Evolutionary conservation across 441 rosid genomes (phyloP), one percentile per base, ranked within the genome.

Genomic region (Geranium incanum): DNA sequence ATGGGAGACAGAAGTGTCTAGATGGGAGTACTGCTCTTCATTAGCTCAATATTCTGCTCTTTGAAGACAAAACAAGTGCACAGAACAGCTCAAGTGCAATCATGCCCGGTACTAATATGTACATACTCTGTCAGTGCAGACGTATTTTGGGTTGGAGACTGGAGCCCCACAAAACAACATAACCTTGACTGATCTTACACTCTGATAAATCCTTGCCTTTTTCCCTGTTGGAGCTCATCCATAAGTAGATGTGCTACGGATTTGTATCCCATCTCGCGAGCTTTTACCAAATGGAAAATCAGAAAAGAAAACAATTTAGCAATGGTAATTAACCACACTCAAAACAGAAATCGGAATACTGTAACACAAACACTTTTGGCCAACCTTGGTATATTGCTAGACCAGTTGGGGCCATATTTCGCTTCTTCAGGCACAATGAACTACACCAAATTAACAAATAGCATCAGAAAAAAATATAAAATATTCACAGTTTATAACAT

Each of bases 241-340:
- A 77, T 79, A 48, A 83, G 68, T 21, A 79, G 80, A 79, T 81
- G 84, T 7, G 86, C 86, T 45, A 83, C 83, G 21, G 86, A 83
- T 70, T 83, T 67, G 76, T 77, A 79, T 60, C 86, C 86, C 81
- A 75, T 63, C 68, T 75, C 81, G 72, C 77, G 72, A 60, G 86
- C 86, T 81, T 73, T 16, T 11, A 55, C 7, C 15, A 3, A 55
- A 12, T 4, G 60, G 60, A 55, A 55, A 55, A 55, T n/a, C 5
- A 55, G 21, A n/a, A 55, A 50, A 12, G 16, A 50, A n/a, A 13
- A 50, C 15, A n/a, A n/a, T 18, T 55, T 55, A 55, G 19, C 16
- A 55, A n/a, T 55, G 60, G 6, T 55, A 55, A 16, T 55, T 45
- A 45, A 45, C 41, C 7, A 45, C 12, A 45, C n/a, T 45, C 52